Conservation (phyloP, 2,329 filamentous ascomycete species). For the Akanthomyces lecanii region DNA sequence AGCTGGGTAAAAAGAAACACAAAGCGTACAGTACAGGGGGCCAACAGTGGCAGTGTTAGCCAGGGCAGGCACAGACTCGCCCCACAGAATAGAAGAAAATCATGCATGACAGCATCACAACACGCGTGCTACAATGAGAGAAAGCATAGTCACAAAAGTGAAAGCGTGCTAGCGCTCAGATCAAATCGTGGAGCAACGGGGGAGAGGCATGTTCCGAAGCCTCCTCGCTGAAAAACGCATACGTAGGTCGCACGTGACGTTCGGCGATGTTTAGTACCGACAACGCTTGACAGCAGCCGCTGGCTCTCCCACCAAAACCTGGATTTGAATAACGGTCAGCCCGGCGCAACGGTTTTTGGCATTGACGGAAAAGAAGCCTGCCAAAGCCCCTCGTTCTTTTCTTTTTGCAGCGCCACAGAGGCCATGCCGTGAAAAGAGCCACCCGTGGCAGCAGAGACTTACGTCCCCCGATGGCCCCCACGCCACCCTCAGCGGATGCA, state of each 20-base stretch:
- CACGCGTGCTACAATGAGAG: neutral
- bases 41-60: neutral
- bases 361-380: neutral
- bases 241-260: constrained; percentile 13
- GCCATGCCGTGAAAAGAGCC: constrained; percentile 15
- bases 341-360: neutral
- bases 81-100: constrained; percentile 3
- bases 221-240: neutral
- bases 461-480: constrained; percentile 26
- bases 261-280: constrained; percentile 14
- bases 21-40: neutral
- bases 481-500: constrained; percentile 29
- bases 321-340: neutral
- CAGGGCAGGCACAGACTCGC: neutral
- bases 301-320: constrained; percentile 4
- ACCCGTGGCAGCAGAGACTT: constrained; percentile 8
- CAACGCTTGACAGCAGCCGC: neutral
- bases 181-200: neutral
- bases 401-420: constrained; percentile 2
- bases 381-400: neutral
- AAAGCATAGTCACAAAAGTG: neutral
- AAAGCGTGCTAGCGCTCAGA: neutral
- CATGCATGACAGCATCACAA: neutral
- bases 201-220: neutral
- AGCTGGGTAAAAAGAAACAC: neutral